Evolutionary conservation across 1,139 yeast species (phyloP), one percentile per base, ranked within the genome.

Genomic region (Magnusiomyces ingens): DNA sequence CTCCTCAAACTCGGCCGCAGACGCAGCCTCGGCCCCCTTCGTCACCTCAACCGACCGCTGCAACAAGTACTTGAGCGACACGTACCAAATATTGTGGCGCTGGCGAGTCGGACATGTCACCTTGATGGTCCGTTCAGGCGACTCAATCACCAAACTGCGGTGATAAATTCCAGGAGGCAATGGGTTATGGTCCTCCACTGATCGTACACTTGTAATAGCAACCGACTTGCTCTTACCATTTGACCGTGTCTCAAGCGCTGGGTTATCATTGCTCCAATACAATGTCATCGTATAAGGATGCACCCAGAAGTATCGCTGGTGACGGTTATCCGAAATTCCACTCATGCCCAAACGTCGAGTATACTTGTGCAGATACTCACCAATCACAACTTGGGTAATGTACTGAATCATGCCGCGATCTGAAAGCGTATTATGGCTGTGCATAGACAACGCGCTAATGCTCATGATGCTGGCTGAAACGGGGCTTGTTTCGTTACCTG

Each of bases 291-390:
- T 85, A 68, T 90, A 91, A 8, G 99, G 99, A 70, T 93, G 96
- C 45, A 93, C 82, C 98, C 98, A 93, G 77, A 93, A 93, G 70
- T 82, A 93, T 59, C 98, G 78, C 66, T 86, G 94, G 65, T 93
- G 99, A 57, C 98, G 79, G 51, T 79, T 80, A 55, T 86, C 93
- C 0, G 94, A 80, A 46, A 89, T 79, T 0, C 89, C 80, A 52
- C 85, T 80, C 53, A 88, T 76, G 15, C 89, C 85, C 12, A 94
- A 88, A 57, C 82, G 80, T 52, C 95, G 82, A 68, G 85, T 88
- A 67, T 93, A 91, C 69, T 93, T 93, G 79, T 79, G 85, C 58
- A 90, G 74, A 60, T 83, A 89, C 67, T 91, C 98, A 55, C 99
- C 99, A 68, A 91, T 86, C 50, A 93, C 91, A 6, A 94, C 85